Base-by-base conservation (phyloP, 257 asterid species). In the Solanum megistacrolobum region DNA sequence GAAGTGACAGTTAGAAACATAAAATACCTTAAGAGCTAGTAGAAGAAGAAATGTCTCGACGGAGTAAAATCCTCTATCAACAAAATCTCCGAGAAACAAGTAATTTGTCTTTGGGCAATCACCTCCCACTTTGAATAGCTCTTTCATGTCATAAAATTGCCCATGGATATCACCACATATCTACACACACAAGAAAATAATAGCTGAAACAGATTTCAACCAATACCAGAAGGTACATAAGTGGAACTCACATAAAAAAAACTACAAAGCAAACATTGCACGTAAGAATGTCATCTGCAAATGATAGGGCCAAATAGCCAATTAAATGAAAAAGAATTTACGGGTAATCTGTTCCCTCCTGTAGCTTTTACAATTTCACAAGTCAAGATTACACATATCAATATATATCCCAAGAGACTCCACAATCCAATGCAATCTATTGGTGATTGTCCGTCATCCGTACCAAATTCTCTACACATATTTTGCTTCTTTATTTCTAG, bases 101-200 rank as follows among this genome's bases (percentile, higher is more conserved):
- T 97, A 97, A 93, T 95, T 97, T 58, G 98, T 97, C 90, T 92
- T 91, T 13, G 98, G 99, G 87, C 98, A 97, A 91, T 96, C 98
- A 83, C 98, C 98, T 65, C 98, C 99, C 39, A 96, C 99, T 92
- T 92, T 96, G 89, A 97, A 97, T 88, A 97, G 96, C 93, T 97
- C 98, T 91, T 95, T 95, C 99, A 97, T 93, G 95, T 97, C 99
- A 92, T 96, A 96, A 88, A 97, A 96, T 89, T 97, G 99, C 81
- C 99, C 99, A 12, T 97, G 99, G 86, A 97, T 97, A 94, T 97
- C 99, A 41, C 99, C 99, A 91, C 99, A 97, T 87, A 97, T 96
- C 99, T 97, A 91, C 88, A 93, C 25, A 48, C 21, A 25, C 46
- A 84, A 73, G 88, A 78, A 71, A 83, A 83, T 68, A 88, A 43